Evolutionary conservation across 2,329 filamentous ascomycete species (phyloP), one percentile per base, ranked within the genome.

Genomic region (Fusarium sp.): DNA sequence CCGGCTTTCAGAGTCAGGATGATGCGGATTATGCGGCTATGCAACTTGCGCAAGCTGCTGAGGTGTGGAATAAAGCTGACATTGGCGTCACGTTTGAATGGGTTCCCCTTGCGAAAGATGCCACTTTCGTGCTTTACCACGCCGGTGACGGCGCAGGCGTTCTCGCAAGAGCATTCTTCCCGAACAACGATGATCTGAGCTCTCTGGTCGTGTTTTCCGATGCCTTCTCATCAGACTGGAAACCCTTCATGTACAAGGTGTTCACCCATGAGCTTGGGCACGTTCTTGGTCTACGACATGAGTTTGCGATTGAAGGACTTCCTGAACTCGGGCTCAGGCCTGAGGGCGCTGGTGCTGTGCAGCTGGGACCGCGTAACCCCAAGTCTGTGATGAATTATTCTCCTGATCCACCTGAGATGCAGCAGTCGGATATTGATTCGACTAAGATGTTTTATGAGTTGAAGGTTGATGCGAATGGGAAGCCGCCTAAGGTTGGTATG

Each of bases 181-280:
- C 34, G 5, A 37, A 37, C 18, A 12, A n/a, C 10, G 34, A 37
- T 3, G 34, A 37, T 1, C 10, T 37, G 5, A 37, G 34, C 10
- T n/a, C 34, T n/a, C 9, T 37, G 3, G 5, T 37, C 5, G 34
- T 37, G 1, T 37, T 37, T 18, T 37, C 10, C 10, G 18, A 37
- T 7, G 34, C 34, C 1, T 37, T 37, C 10, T 10, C 5, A 0
- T 2, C 34, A n/a, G 34, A 37, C 0, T 37, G 34, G 34, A 37
- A 37, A 1, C 5, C 10, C 2, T 10, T n/a, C 2, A 11, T 7
- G 34, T n/a, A 11, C 5, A 37, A 37, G 10, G 11, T 37, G 0
- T 37, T 37, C 2, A 37, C 34, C 3, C 34, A 37, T 2, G 34
- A n/a, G 34, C 5, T 37, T 0, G 34, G 34, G 1, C 34, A 37